Base-by-base conservation (phyloP, 805 yeast species). In the Komagataella mondaviorum region DNA sequence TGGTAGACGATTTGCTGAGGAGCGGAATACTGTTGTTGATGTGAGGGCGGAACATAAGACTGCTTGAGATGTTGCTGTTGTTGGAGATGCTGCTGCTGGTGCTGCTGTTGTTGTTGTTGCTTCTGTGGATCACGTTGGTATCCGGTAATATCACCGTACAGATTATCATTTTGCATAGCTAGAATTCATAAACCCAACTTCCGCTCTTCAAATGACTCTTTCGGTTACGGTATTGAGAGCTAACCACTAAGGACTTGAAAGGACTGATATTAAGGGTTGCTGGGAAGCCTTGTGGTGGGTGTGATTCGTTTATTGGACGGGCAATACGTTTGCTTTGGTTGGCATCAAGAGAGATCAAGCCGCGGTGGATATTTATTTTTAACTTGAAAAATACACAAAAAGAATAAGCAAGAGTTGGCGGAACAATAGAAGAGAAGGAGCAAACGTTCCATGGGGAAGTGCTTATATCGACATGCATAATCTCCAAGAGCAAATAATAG, bases 51-150 rank as follows among this genome's bases (percentile, higher is more conserved):
- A 30, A 49, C 18, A 43, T 22, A 30, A 39, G 51, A 50, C 36
- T 46, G 20, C 6, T 8, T 52, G 44, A 36, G n/a, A 51, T 10
- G 5, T 30, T 30, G 39, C 39, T 30, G 39, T 30, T 30, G 39
- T 10, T 30, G 39, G 8, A 30, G n/a, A 12, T 20, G 39, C n/a
- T 30, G 39, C 2, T 30, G 39, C 5, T 30, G 39, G 6, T 51
- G 49, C 30, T 36, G 49, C 22, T 44, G 56, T 23, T 49, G 54
- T n/a, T 23, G 48, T 24, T 49, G 51, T 23, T 22, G 49, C 17
- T 39, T 10, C 45, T 45, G 58, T 6, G 46, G 50, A 12, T 17
- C 39, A 24, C 39, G 39, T 10, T 30, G 39, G 39, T 12, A 30
- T 10, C 39, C 39, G 39, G 39, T 30, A 30, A 30, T 30, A 30